Evolutionary conservation across 768 basidiomycete genomes (phyloP).

Genomic region (Agaricus blazei): DNA sequence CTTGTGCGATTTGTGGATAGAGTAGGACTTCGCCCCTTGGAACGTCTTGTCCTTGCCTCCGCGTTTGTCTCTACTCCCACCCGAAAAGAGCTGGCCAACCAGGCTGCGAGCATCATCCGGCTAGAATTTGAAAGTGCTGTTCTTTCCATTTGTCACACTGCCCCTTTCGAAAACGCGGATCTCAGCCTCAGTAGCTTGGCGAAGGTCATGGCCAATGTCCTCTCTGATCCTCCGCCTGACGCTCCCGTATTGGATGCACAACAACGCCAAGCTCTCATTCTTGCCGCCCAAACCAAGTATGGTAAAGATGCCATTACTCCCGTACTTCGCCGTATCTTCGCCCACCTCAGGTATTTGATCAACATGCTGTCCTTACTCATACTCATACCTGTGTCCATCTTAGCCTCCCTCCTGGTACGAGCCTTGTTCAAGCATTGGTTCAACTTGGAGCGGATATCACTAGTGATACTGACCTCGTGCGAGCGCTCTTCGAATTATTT

Average conservation of each 20-base stretch:
- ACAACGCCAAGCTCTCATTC: slow-evolving; percentile 72
- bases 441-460: slow-evolving; percentile 81
- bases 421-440: slow-evolving; percentile 70
- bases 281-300: slow-evolving; percentile 74
- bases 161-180: slow-evolving; percentile 80
- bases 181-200: slow-evolving; percentile 68
- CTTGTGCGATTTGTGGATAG: slow-evolving; percentile 79
- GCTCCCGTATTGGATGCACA: slow-evolving; percentile 63
- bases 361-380: slow-evolving; percentile 1
- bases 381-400: not conserved
- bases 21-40: slow-evolving; percentile 73
- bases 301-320: slow-evolving; percentile 72
- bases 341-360: slow-evolving; percentile 59
- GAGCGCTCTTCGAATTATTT: slow-evolving; percentile 68
- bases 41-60: slow-evolving; percentile 71
- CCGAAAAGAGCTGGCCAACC: slow-evolving; percentile 54
- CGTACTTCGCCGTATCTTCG: slow-evolving; percentile 69
- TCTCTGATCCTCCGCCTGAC: slow-evolving; percentile 67
- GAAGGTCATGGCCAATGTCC: slow-evolving; percentile 76
- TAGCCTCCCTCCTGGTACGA: slow-evolving; percentile 62
- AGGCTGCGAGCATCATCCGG: slow-evolving; percentile 64
- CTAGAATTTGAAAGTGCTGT: slow-evolving; percentile 77
- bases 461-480: slow-evolving; percentile 63
- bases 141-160: slow-evolving; percentile 69
- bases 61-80: slow-evolving; percentile 63